phyloP scores from a whole-genome alignment of 495 filamentous ascomycete genomes.

The Tuber magnatum region DNA sequence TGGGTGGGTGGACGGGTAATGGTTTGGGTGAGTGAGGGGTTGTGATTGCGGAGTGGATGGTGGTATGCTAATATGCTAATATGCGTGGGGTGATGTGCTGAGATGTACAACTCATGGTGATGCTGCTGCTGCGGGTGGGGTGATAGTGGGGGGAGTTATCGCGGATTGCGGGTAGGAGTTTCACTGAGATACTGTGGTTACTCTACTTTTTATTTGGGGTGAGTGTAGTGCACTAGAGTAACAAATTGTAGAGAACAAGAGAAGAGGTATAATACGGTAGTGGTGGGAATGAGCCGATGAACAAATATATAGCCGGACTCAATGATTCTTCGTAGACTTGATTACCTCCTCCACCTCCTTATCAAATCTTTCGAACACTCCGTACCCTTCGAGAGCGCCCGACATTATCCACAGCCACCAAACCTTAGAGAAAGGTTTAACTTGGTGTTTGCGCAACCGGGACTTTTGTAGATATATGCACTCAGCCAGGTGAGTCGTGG shows the following conservation, averaged over 20 bases:
- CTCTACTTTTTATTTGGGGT: not conserved
- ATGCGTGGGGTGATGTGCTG: not conserved
- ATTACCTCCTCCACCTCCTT: conserved; percentile 45
- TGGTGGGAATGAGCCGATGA: not conserved
- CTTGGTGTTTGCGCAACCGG: conserved; percentile 52
- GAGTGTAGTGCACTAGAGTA: not conserved
- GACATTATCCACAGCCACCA: conserved; percentile 60
- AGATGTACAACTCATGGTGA: not conserved
- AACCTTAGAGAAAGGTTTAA: conserved; percentile 47
- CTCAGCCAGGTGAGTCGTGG: conserved; percentile 53
- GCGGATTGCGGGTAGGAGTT: not conserved
- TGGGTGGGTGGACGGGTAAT: not conserved
- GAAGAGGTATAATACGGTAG: not conserved
- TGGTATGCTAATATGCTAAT: not conserved
- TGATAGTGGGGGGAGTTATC: not conserved
- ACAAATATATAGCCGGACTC: conserved; percentile 9
- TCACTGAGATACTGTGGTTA: not conserved
- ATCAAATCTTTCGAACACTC: conserved; percentile 52
- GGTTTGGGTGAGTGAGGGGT: not conserved
- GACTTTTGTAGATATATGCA: conserved; percentile 46
- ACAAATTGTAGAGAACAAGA: not conserved
- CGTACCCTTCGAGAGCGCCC: conserved; percentile 56
- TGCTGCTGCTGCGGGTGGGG: not conserved
- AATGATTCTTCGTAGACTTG: conserved; percentile 48
- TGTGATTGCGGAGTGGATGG: not conserved